These are phyloP conservation scores for Alnus rubra DNA, from an alignment of 306 rosid species.

Conservation along the genomic window DNA sequence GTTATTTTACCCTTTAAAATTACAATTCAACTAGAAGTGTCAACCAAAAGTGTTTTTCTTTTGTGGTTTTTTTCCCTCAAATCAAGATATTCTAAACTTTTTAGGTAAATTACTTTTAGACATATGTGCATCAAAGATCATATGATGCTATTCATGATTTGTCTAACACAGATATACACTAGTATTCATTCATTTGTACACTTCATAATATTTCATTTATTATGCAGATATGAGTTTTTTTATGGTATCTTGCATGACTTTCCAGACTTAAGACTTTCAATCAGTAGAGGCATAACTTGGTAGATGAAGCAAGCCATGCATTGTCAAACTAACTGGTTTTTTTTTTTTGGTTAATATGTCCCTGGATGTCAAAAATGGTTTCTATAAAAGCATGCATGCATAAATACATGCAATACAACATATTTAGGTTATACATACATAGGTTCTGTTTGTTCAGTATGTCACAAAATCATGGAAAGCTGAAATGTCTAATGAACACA, in stretches of 20 bases:
- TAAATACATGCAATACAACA: too few relatives aligned
- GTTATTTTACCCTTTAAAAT: conserved; percentile 12
- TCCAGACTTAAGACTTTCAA: conserved; percentile 93
- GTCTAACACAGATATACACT: background rate
- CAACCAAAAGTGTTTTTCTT: background rate
- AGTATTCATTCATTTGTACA: background rate
- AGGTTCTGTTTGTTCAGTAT: too few relatives aligned
- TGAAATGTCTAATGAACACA: too few relatives aligned
- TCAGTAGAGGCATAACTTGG: conserved; percentile 84
- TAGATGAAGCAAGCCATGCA: conserved; percentile 70
- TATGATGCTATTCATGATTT: background rate
- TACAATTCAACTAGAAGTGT: background rate
- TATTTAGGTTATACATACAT: too few relatives aligned
- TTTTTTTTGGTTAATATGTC: background rate
- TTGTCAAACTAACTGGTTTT: conserved; percentile 22
- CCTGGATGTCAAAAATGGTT: background rate
- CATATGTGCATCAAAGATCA: background rate
- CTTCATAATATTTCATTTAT: conserved; percentile 12
- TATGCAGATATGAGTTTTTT: conserved; percentile 81
- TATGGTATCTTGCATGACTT: conserved; percentile 92
- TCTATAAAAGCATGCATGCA: too few relatives aligned
- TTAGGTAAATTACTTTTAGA: background rate
- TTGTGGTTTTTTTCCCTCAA: background rate
- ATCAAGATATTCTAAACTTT: background rate
- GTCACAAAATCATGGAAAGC: too few relatives aligned